Base-by-base conservation (phyloP, 768 basidiomycete species). In the Scleroderma citrinum region DNA sequence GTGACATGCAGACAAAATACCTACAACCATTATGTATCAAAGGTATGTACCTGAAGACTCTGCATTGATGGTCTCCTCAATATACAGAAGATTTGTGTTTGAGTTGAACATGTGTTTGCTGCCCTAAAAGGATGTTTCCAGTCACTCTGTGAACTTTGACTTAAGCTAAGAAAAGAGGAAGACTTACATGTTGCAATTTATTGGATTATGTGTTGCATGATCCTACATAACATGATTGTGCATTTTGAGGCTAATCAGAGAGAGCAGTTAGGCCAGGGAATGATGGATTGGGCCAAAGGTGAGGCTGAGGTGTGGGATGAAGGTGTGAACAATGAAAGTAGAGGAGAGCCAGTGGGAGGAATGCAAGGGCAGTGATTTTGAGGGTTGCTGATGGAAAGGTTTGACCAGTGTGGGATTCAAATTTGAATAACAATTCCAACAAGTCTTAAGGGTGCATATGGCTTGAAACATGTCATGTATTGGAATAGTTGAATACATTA, bases 1-100 rank as follows among this genome's bases (percentile, higher is more conserved):
- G 23, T 50, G 20, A 50, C 31, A 2, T n/a, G 24, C 10, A 29
- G 37, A 26, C 43, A 50, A 35, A 50, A 45, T n/a, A 37, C 23
- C 8, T 50, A 20, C 26, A 44, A 44, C 35, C 11, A 7, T 7
- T 44, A 38, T 38, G 37, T 38, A 6, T 38, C 37, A 5, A 38
- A 38, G 37, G 37, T 38, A n/a, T 10, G 19, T 10, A 38, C 37
- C 37, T 38, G 17, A 10, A 38, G n/a, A n/a, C n/a, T n/a, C n/a
- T n/a, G n/a, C n/a, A n/a, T n/a, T n/a, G n/a, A 10, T 7, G 3
- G 16, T 8, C 3, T 38, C 17, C 5, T 38, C 10, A 38, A 5
- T 3, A 11, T n/a, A n/a, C 3, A 3, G 2, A 2, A 44, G 43
- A 20, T 44, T 11, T 24, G 17, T 8, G 29, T 44, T 29, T 11